Percentiles rank a stretch among this genome's conserved stretches.
Conservation (phyloP, 2,329 filamentous ascomycete genomes). For the Colletotrichum sp. region DNA sequence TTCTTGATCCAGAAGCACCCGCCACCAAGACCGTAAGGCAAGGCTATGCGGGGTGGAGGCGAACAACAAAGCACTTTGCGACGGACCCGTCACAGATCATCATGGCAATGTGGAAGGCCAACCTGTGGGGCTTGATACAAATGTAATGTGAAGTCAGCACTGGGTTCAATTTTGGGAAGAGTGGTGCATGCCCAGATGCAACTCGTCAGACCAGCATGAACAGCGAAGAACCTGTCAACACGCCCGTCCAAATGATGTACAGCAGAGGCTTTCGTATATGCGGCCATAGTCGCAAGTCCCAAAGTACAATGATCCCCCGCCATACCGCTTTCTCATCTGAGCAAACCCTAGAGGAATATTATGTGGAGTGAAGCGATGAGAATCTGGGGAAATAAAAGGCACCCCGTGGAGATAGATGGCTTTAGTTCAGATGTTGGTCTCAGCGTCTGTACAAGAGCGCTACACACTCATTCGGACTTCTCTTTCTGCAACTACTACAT, state of each 20-base stretch:
- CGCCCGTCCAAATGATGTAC: too few species aligned
- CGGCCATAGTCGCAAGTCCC: background rate
- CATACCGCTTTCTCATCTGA: background rate
- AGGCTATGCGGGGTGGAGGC: background rate
- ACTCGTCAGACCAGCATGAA: too few species aligned
- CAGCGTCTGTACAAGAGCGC: background rate
- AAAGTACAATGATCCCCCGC: background rate
- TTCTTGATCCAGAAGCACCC: background rate
- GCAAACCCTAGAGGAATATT: background rate
- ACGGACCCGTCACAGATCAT: background rate
- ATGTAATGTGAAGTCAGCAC: background rate
- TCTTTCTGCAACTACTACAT: too few species aligned
- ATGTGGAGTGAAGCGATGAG: background rate
- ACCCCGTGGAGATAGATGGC: background rate
- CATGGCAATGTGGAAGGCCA: background rate
- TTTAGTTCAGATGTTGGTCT: background rate
- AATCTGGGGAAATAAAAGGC: background rate
- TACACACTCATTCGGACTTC: too few species aligned
- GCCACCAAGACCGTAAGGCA: background rate
- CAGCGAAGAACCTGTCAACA: too few species aligned
- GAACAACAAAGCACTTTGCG: background rate
- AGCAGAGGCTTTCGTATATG: background rate
- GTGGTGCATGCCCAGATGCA: too few species aligned
- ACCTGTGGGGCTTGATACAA: too few species aligned
- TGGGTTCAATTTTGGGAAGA: too few species aligned